These are phyloP conservation scores for Lactifluus hygrophoroides DNA, from an alignment of 768 basidiomycete genomes.

Conservation along the genomic window DNA sequence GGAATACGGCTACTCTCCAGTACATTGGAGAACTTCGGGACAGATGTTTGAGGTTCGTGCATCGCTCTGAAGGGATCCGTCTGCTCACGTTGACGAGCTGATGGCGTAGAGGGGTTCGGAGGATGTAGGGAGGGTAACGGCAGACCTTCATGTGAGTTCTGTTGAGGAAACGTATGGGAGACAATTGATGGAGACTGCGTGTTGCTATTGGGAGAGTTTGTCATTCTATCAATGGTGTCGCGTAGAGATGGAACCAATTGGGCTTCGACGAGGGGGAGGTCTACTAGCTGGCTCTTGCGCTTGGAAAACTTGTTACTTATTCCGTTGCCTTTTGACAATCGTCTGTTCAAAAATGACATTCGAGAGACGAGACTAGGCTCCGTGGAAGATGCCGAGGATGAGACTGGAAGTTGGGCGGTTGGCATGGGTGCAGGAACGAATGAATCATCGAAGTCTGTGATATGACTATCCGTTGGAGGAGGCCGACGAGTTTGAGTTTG, in stretches of 20 bases:
- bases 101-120: constrained; percentile 6
- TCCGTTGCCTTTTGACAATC: constrained; percentile 6
- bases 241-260: constrained; percentile 61
- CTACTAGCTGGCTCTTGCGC: constrained; percentile 38
- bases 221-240: constrained; percentile 72
- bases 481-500: background rate
- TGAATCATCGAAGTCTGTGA: background rate
- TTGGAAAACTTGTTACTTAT: constrained; percentile 9
- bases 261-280: constrained; percentile 52
- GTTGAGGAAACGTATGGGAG: background rate
- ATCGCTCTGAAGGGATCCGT: background rate
- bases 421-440: constrained; percentile 4
- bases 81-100: constrained; percentile 8
- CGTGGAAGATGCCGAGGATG: constrained; percentile 16
- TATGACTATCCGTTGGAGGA: background rate
- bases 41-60: background rate
- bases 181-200: background rate
- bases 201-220: constrained; percentile 25
- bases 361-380: constrained; percentile 17
- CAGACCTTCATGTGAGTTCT: background rate
- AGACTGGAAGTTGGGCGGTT: constrained; percentile 14
- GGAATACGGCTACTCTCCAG: constrained; percentile 15
- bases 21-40: background rate
- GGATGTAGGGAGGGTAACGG: background rate
- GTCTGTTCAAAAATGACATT: constrained; percentile 17